These are phyloP conservation scores for Monascus purpureus DNA, from an alignment of 495 filamentous ascomycete genomes.

Conservation along the genomic window DNA sequence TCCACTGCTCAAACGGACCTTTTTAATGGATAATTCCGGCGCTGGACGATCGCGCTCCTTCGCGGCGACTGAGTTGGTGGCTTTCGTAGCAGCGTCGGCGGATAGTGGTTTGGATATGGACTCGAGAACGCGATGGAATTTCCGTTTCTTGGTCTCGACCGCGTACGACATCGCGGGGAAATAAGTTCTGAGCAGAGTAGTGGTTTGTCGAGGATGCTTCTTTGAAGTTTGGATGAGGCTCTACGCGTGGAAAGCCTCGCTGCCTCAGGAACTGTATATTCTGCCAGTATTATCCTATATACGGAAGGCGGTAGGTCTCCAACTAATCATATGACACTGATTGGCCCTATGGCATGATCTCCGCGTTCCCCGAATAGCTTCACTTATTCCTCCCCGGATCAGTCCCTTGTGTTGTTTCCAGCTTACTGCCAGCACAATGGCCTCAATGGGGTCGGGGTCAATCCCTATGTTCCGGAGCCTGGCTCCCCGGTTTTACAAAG, in stretches of 20 bases:
- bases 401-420: too few species aligned
- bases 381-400: too few species aligned
- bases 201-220: constrained; percentile 1
- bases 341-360: not conserved
- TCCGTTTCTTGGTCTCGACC: constrained; percentile 39
- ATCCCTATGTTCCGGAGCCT: constrained; percentile 18
- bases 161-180: constrained; percentile 31
- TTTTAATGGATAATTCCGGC: constrained; percentile 23
- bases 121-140: constrained; percentile 44
- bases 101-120: constrained; percentile 26
- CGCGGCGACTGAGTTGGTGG: constrained; percentile 11
- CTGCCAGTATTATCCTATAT: too few species aligned
- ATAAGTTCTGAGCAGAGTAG: not conserved
- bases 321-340: not conserved
- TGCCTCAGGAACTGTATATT: not conserved
- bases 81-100: constrained; percentile 9
- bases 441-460: constrained; percentile 16
- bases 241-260: not conserved
- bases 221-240: not conserved
- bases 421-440: too few species aligned
- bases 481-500: constrained; percentile 36
- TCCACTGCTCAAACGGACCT: constrained; percentile 19
- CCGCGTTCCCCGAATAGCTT: not conserved
- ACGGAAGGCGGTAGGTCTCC: not conserved
- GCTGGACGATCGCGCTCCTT: constrained; percentile 16